phyloP scores from a whole-genome alignment of 306 rosid species.

The Pterocarpus santalinus region DNA sequence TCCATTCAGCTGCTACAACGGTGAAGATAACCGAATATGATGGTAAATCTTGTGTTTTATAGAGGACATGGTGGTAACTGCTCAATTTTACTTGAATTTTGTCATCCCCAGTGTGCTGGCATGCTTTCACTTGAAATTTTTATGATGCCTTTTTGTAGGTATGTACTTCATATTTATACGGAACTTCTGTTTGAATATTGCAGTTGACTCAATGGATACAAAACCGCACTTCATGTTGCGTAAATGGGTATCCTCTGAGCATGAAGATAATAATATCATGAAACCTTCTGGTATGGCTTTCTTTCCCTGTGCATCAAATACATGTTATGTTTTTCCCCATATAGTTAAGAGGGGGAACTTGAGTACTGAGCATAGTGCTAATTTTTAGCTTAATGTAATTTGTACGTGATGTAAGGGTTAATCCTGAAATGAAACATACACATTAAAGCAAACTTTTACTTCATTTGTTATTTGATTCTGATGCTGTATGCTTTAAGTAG shows the following conservation, averaged over 20 bases:
- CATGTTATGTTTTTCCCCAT: constrained; percentile 5
- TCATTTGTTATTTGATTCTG: constrained; percentile 24
- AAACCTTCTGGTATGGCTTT: constrained; percentile 53
- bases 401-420: neutral
- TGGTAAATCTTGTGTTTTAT: constrained; percentile 51
- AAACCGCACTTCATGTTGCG: constrained; percentile 61
- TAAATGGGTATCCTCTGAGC: constrained; percentile 75
- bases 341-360: neutral
- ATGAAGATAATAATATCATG: constrained; percentile 47
- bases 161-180: neutral
- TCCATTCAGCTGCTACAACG: constrained; percentile 73
- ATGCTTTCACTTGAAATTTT: constrained; percentile 27
- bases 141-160: too few species aligned
- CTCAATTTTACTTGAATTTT: constrained; percentile 20
- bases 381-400: neutral
- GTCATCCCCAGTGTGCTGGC: constrained; percentile 4
- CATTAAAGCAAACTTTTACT: constrained; percentile 2
- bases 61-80: constrained; percentile 26
- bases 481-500: constrained; percentile 19
- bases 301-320: constrained; percentile 13
- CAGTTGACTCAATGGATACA: constrained; percentile 38
- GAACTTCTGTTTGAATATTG: constrained; percentile 38
- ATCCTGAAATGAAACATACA: neutral
- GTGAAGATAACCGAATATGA: constrained; percentile 59
- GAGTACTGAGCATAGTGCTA: neutral